A percentile compares a stretch with the other conserved stretches of the same genome.
phyloP scores from a whole-genome alignment of 306 rosid species.

The Castanea mollissima region DNA sequence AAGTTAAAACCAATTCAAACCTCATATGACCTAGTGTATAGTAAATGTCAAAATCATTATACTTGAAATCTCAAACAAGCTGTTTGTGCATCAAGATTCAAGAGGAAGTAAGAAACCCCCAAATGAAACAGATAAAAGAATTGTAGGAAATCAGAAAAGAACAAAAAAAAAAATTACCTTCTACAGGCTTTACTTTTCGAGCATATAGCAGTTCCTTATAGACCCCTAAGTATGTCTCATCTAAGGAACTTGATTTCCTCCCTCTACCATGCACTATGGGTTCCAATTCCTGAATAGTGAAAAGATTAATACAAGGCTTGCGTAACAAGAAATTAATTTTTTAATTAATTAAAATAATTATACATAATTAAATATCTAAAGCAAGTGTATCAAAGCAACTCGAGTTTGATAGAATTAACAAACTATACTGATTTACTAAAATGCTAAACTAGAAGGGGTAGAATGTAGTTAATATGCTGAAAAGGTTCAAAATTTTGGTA shows the following conservation, averaged over 20 bases:
- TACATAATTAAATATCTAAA: neutral
- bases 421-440: neutral
- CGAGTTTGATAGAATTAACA: neutral
- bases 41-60: neutral
- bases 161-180: constrained; percentile 47
- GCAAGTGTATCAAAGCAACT: neutral
- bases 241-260: constrained; percentile 61
- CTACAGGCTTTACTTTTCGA: constrained; percentile 83
- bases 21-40: neutral
- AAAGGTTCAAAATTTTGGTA: neutral
- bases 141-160: constrained; percentile 2
- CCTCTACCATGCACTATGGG: constrained; percentile 95
- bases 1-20: neutral
- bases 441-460: neutral
- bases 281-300: constrained; percentile 68
- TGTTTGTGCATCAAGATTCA: neutral
- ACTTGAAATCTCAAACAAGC: constrained; percentile 1
- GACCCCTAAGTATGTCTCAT: constrained; percentile 81
- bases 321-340: neutral
- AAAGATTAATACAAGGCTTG: constrained; percentile 4
- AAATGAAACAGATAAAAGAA: neutral
- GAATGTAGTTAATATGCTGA: neutral
- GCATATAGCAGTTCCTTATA: constrained; percentile 79
- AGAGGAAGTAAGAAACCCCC: neutral
- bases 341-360: too few species aligned